These are phyloP conservation scores for Tubosaeta sp. DNA, from an alignment of 768 basidiomycete genomes.

Conservation along the genomic window DNA sequence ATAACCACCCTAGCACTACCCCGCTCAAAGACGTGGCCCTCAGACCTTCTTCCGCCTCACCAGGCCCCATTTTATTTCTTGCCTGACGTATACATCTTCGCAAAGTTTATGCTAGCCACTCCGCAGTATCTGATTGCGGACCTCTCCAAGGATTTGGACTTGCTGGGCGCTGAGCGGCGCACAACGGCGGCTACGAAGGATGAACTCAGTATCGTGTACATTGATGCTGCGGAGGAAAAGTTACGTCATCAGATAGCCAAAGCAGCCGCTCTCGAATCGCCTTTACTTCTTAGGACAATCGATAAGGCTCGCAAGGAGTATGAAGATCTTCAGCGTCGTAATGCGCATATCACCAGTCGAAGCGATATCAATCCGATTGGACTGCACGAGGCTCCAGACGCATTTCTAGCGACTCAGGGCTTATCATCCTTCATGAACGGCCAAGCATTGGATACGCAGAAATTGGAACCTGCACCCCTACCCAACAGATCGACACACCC, in stretches of 20 bases:
- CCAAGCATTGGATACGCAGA: slow-evolving; percentile 5
- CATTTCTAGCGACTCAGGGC: slow-evolving; percentile 48
- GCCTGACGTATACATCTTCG: slow-evolving; percentile 81
- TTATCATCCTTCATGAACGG: slow-evolving; percentile 10
- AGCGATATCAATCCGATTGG: slow-evolving; percentile 13
- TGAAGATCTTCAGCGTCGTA: slow-evolving; percentile 49
- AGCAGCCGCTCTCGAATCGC: slow-evolving; percentile 70
- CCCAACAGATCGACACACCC: slow-evolving; percentile 4
- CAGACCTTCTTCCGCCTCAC: slow-evolving; percentile 85
- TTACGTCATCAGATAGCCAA: slow-evolving; percentile 78
- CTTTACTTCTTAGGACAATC: slow-evolving; percentile 57
- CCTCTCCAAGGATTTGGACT: slow-evolving; percentile 67
- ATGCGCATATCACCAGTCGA: slow-evolving; percentile 10
- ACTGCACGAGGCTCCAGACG: slow-evolving; percentile 49
- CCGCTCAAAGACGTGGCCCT: slow-evolving; percentile 89
- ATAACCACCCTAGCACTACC: slow-evolving; percentile 95
- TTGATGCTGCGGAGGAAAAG: slow-evolving; percentile 73
- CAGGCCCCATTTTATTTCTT: slow-evolving; percentile 96
- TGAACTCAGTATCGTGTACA: slow-evolving; percentile 70
- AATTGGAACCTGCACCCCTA: slow-evolving; percentile 4
- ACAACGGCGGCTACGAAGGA: slow-evolving; percentile 66
- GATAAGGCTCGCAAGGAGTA: slow-evolving; percentile 58
- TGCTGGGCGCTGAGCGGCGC: slow-evolving; percentile 67
- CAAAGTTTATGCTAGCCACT: slow-evolving; percentile 96
- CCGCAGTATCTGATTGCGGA: slow-evolving; percentile 77